Evolutionary conservation across 805 yeast genomes (phyloP), one percentile per base, ranked within the genome.

Genomic region (Blastobotrys mokoenaii): DNA sequence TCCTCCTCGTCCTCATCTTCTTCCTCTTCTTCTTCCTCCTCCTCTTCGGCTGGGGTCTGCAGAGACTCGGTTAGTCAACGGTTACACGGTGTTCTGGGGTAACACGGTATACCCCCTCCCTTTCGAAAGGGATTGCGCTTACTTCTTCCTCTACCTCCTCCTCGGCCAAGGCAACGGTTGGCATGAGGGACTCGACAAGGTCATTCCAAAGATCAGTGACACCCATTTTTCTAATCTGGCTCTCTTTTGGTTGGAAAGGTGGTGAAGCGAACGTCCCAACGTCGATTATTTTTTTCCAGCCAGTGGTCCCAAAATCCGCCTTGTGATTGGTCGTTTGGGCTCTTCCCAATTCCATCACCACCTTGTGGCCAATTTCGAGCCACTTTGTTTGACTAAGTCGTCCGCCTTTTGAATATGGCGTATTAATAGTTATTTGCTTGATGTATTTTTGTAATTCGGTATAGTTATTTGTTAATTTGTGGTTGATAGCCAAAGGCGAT

Each of bases 161-260:
- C 58, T 84, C 95, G 59, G 95, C 96, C 69, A 74, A 80, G 44
- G 94, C 95, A 46, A 74, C 74, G 57, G 84, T 74, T 63, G 96
- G 95, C 55, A 78, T 69, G 54, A 84, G 72, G 50, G 83, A 76
- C 63, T 86, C 95, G 69, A 84, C 82, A 61, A 87, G 69, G 68
- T 86, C 95, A 48, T 49, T 49, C 51, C 56, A 53, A 47, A 55
- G 49, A 40, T 49, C 48, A 32, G 48, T 43, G 37, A 54, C 22
- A 30, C 40, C 27, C 57, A 55, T 56, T 48, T 48, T 22, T 22
- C 27, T 22, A 22, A 22, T 5, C 27, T 22, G 27, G 34, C 27
- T 22, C 27, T 22, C 27, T 22, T 22, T 22, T 22, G 43, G 27
- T 22, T 22, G 27, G 27, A 22, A 22, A 22, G 27, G 8, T 22